phyloP scores from a whole-genome alignment of 352 stramenopile genomes.

The Chrysophaeum taylorii region DNA sequence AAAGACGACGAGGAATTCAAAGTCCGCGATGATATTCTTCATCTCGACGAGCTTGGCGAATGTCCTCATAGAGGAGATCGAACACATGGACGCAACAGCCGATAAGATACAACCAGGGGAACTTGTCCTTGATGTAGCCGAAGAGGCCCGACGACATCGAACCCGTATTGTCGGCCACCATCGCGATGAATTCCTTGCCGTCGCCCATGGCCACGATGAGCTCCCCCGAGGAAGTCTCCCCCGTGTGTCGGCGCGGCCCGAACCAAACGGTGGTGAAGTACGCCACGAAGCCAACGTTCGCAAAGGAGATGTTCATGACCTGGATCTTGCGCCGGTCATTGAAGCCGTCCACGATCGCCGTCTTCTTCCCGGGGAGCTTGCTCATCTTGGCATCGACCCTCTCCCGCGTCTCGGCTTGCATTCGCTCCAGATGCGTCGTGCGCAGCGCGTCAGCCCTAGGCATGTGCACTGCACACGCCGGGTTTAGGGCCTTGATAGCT shows the following conservation, averaged over 20 bases:
- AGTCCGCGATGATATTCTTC: not conserved
- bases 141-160: not conserved
- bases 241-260: not conserved
- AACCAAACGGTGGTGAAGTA: not conserved
- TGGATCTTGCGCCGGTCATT: not conserved
- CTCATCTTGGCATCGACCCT: not conserved
- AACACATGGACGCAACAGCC: not conserved
- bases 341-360: slow-evolving; percentile 1
- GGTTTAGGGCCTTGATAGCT: not conserved
- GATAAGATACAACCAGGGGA: not conserved
- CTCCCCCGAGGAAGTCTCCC: not conserved
- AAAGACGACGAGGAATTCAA: not conserved
- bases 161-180: not conserved
- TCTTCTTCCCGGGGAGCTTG: not conserved
- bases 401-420: not conserved
- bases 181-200: not conserved
- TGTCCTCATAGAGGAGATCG: not conserved
- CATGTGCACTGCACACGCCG: not conserved
- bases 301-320: not conserved
- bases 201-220: not conserved
- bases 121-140: not conserved
- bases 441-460: not conserved
- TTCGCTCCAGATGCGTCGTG: not conserved
- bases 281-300: not conserved
- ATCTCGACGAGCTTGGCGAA: not conserved